A percentile compares a stretch with the other conserved stretches of the same genome.
These are phyloP conservation scores for Sporothrix variecibatus DNA, from an alignment of 2,329 filamentous ascomycete species.

Conservation along the genomic window DNA sequence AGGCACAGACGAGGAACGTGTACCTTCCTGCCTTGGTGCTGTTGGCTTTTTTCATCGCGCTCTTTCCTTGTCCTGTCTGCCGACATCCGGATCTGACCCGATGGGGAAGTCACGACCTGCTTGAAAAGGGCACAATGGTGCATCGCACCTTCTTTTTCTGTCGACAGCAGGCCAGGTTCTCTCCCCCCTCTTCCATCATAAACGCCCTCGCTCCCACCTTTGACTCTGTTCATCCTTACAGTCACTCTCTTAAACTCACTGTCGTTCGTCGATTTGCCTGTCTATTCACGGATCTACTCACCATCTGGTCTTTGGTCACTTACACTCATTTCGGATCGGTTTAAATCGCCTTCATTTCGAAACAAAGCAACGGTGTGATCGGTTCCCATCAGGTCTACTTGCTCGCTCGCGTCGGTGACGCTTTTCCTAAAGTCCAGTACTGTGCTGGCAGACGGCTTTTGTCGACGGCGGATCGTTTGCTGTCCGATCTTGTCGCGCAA, in stretches of 20 bases:
- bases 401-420: slow-evolving; percentile 1
- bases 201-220: background rate
- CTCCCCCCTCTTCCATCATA: background rate
- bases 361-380: too few species aligned
- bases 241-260: background rate
- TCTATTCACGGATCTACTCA: background rate
- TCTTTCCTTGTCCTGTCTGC: background rate
- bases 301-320: background rate
- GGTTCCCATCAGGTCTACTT: too few species aligned
- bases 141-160: background rate
- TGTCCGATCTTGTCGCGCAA: slow-evolving; percentile 42
- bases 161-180: background rate
- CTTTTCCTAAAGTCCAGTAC: slow-evolving; percentile 7
- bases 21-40: background rate
- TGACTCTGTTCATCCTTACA: background rate
- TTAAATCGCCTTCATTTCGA: background rate
- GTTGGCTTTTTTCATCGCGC: background rate
- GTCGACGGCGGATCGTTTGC: slow-evolving; percentile 31
- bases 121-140: background rate
- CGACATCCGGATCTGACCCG: background rate
- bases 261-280: background rate
- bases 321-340: background rate
- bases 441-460: background rate
- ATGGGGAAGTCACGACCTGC: background rate
- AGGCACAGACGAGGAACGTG: background rate